A percentile compares a stretch with the other conserved stretches of the same genome.
Conservation (phyloP, 2,329 filamentous ascomycete species). For the Berkeleyomyces rouxiae region DNA sequence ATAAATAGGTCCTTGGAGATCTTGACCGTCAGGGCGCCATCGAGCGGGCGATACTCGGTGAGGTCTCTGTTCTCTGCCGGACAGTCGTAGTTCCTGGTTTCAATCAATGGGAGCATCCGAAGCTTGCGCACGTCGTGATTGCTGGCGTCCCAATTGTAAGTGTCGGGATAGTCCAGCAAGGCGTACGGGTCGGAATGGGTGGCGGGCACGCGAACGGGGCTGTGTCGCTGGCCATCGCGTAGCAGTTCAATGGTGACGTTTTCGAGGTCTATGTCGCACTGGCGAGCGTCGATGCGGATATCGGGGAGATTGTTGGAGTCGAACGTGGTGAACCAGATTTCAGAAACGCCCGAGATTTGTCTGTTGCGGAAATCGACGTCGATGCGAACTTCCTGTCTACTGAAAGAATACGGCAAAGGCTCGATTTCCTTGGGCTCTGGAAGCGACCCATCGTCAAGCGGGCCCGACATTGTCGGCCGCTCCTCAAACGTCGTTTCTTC, state of each 20-base stretch:
- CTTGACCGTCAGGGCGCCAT: constrained; percentile 32
- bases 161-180: constrained; percentile 41
- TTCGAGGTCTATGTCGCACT: constrained; percentile 39
- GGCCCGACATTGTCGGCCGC: constrained; percentile 4
- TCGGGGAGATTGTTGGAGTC: constrained; percentile 39
- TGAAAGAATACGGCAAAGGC: constrained; percentile 35
- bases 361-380: constrained; percentile 73
- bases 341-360: constrained; percentile 59
- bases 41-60: constrained; percentile 38
- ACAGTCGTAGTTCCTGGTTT: constrained; percentile 35
- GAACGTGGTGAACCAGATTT: constrained; percentile 58
- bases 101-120: constrained; percentile 40
- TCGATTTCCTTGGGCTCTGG: constrained; percentile 22
- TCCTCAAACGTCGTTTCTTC: not conserved
- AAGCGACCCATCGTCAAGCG: constrained; percentile 19
- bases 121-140: constrained; percentile 62
- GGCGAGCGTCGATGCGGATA: constrained; percentile 43
- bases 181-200: constrained; percentile 50
- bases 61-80: constrained; percentile 38
- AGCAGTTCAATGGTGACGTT: constrained; percentile 34
- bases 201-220: constrained; percentile 16
- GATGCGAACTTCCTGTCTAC: constrained; percentile 75
- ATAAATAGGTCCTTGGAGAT: constrained; percentile 14
- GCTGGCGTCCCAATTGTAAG: constrained; percentile 47
- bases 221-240: constrained; percentile 19